These are phyloP conservation scores for Aegilops sharonensis DNA, from an alignment of 176 grass and related monocot genomes.

Conservation along the genomic window DNA sequence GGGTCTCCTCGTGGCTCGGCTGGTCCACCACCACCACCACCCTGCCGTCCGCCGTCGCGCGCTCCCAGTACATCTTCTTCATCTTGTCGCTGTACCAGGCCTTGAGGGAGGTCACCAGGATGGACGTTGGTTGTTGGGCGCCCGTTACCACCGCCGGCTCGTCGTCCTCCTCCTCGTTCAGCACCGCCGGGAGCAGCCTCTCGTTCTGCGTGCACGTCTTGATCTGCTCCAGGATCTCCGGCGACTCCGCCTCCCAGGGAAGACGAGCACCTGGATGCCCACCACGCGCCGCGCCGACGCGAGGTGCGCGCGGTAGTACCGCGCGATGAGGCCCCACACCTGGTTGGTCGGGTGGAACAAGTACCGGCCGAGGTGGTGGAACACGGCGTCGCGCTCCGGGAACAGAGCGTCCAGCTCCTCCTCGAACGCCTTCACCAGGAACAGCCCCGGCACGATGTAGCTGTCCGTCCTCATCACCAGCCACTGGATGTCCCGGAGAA, in stretches of 20 bases:
- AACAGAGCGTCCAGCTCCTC: slow-evolving; percentile 35
- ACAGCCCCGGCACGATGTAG: slow-evolving; percentile 31
- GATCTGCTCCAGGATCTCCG: neutral
- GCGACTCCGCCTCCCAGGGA: neutral
- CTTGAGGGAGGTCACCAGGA: slow-evolving; percentile 29
- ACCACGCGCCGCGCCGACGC: neutral
- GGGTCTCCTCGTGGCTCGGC: slow-evolving; percentile 44
- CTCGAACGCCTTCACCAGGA: slow-evolving; percentile 21
- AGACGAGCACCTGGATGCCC: neutral
- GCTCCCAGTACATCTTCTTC: slow-evolving; percentile 43
- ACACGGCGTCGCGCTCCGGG: slow-evolving; percentile 31
- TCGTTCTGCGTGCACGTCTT: neutral
- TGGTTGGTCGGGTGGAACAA: slow-evolving; percentile 43
- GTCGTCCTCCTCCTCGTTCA: neutral
- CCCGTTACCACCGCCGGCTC: neutral
- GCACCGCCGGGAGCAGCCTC: neutral
- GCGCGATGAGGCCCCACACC: slow-evolving; percentile 40
- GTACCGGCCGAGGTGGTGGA: slow-evolving; percentile 43
- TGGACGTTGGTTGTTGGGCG: neutral
- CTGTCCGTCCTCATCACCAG: slow-evolving; percentile 38
- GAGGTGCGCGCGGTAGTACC: slow-evolving; percentile 29
- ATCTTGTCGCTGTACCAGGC: slow-evolving; percentile 44
- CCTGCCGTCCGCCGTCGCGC: slow-evolving; percentile 4
- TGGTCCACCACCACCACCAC: slow-evolving; percentile 36
- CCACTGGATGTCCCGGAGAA: slow-evolving; percentile 33